A percentile compares a stretch with the other conserved stretches of the same genome.
These are phyloP conservation scores for Suhomyces terraborum DNA, from an alignment of 1,139 yeast species.

Conservation along the genomic window DNA sequence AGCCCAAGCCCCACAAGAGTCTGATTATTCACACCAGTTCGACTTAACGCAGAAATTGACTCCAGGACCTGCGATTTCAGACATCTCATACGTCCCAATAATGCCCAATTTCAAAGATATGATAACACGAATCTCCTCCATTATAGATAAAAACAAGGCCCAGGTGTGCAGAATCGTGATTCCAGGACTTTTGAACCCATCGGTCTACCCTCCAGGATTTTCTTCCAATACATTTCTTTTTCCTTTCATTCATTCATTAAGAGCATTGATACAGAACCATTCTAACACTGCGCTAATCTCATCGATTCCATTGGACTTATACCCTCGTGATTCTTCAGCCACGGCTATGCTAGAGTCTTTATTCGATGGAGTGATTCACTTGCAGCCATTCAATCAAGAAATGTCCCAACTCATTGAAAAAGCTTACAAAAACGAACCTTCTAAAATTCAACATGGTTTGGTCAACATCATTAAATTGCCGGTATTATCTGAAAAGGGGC, in stretches of 20 bases:
- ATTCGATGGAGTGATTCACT: slow-evolving; percentile 68
- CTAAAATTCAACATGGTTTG: slow-evolving; percentile 84
- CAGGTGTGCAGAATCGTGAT: slow-evolving; percentile 65
- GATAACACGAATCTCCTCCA: slow-evolving; percentile 42
- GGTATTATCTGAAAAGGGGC: slow-evolving; percentile 70
- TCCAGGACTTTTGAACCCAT: slow-evolving; percentile 81
- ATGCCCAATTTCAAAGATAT: slow-evolving; percentile 24
- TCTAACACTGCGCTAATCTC: slow-evolving; percentile 49
- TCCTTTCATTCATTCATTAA: slow-evolving; percentile 64
- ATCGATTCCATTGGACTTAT: slow-evolving; percentile 69
- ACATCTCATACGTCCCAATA: slow-evolving; percentile 57
- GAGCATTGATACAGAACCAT: slow-evolving; percentile 54
- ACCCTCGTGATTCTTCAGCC: slow-evolving; percentile 55
- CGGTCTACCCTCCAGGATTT: slow-evolving; percentile 61
- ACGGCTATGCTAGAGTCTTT: slow-evolving; percentile 58
- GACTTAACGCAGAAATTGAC: slow-evolving; percentile 70
- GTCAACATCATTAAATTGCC: slow-evolving; percentile 77
- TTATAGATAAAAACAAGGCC: slow-evolving; percentile 38
- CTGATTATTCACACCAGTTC: slow-evolving; percentile 60
- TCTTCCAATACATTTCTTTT: slow-evolving; percentile 52
- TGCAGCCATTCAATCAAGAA: slow-evolving; percentile 84
- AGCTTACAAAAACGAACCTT: slow-evolving; percentile 69
- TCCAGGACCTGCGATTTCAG: slow-evolving; percentile 67
- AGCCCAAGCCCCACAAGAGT: slow-evolving; percentile 14
- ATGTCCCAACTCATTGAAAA: slow-evolving; percentile 65